Evolutionary conservation across 352 stramenopile genomes (phyloP), one percentile per base, ranked within the genome.

Genomic region (Phytophthora foliorum): DNA sequence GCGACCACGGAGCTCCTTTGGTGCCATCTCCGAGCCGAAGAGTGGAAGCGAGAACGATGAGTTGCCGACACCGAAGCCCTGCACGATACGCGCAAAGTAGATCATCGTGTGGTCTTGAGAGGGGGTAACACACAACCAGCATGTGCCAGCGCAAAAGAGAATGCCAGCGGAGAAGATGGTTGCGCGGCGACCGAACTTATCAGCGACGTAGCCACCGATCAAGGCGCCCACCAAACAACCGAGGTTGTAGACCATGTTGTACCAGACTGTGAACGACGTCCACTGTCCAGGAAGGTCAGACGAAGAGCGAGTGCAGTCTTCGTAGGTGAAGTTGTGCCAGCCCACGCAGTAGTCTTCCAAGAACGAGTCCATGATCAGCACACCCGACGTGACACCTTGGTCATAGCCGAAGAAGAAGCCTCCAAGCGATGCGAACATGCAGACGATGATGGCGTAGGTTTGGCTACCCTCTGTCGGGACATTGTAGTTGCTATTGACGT

Each of bases 171-270:
- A 69, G 59, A 82, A 79, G 22, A 80, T 79, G 2, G 72, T 80
- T 6, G 61, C 68, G 16, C 74, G 74, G 24, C 59, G 55, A 41
- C 74, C 74, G 29, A 66, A 77, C 4, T 34, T 50, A 38, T 79
- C 70, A 11, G 70, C 74, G 1, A 82, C 62, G 48, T 69, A 72
- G 42, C 74, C 74, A 9, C 74, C 74, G 51, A 82, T 67, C 38
- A 78, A 44, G 13, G 75, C 75, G 13, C 75, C 75, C 1, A 75
- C 62, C 19, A 82, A 53, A 53, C 75, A 82, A 19, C 75, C 71
- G 7, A 82, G 63, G 52, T 82, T 78, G 72, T 82, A 82, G 5
- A 78, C 57, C 57, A 80, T 74, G 52, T 80, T 80, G 70, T 76
- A 83, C 57, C 57, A 72, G 13, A 75, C 76, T 0, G 69, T 80